Base-by-base conservation (phyloP, 345 rosid species). In the Sapria himalayana region DNA sequence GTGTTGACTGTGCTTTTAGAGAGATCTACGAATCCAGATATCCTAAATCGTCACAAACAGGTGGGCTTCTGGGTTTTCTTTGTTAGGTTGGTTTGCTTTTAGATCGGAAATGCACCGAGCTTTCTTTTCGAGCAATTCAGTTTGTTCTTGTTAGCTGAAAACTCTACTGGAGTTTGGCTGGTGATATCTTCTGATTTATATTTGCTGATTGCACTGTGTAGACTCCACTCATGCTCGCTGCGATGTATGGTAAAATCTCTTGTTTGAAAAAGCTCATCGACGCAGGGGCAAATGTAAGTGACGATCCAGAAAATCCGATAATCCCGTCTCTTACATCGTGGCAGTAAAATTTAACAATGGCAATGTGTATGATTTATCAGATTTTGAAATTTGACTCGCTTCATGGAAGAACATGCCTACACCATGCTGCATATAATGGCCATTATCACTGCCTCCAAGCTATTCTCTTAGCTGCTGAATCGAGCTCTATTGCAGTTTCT, bases 151-250 rank as follows among this genome's bases (percentile, higher is more conserved):
- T 18, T n/a, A n/a, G n/a, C n/a, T n/a, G n/a, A n/a, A n/a, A n/a
- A n/a, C n/a, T n/a, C n/a, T n/a, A n/a, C n/a, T n/a, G n/a, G n/a
- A n/a, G n/a, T n/a, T 2, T 53, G 8, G 14, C 16, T 39, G n/a
- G 43, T 29, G 8, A 5, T 9, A 15, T 1, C 39, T 19, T 43
- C 2, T 32, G 9, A 33, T 22, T 34, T 22, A 32, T 29, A 48
- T 56, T 55, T 34, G 39, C 11, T 51, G 22, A 37, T 41, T 51
- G 14, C 35, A 29, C 51, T 55, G 41, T 39, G 44, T 43, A 91
- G 99, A 77, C 96, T 52, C 99, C 99, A 9, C 77, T 91, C 35
- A 91, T 84, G 99, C 50, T 91, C 39, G 96, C 99, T 44, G 94
- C 96, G 48, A 91, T 91, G 94, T 71, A 75, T 46, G 99, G 99